A percentile compares a stretch with the other conserved stretches of the same genome.
phyloP scores from a whole-genome alignment of 2,329 filamentous ascomycete species.

The Zasmidium cellare region DNA sequence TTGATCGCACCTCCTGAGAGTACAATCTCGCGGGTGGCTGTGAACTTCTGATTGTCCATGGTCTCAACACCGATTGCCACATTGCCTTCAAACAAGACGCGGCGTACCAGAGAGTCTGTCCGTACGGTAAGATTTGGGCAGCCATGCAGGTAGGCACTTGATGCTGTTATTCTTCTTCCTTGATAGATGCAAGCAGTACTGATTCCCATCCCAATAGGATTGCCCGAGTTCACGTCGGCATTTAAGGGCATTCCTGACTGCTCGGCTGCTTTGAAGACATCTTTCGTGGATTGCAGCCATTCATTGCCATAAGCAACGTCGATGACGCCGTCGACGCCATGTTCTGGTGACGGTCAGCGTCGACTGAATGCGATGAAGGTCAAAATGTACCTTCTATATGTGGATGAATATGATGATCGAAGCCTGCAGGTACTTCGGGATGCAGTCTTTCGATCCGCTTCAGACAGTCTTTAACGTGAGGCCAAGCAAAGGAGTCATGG shows the following conservation, averaged over 20 bases:
- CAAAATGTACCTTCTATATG: neutral
- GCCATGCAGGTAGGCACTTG: conserved; percentile 46
- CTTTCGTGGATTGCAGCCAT: conserved; percentile 12
- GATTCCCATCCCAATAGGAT: conserved; percentile 58
- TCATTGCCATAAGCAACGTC: neutral
- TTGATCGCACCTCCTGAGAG: conserved; percentile 41
- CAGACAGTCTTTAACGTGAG: conserved; percentile 51
- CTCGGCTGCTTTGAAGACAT: conserved; percentile 42
- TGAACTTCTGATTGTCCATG: neutral
- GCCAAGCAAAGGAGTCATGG: conserved; percentile 59
- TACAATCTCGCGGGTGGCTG: conserved; percentile 41
- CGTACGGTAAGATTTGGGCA: conserved; percentile 54
- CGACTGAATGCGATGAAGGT: no score
- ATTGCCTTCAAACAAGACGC: conserved; percentile 49
- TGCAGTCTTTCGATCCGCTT: conserved; percentile 58
- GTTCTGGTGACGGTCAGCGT: neutral
- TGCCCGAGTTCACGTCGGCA: conserved; percentile 58
- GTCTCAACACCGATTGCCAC: conserved; percentile 49
- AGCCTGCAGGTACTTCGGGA: neutral
- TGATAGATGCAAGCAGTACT: conserved; percentile 52
- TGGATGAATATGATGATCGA: neutral
- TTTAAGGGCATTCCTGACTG: conserved; percentile 53
- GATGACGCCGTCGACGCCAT: neutral
- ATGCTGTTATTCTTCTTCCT: conserved; percentile 54
- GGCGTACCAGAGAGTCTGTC: conserved; percentile 50